Evolutionary conservation across 768 basidiomycete species (phyloP).

Genomic region (Boletus vermiculosoides): DNA sequence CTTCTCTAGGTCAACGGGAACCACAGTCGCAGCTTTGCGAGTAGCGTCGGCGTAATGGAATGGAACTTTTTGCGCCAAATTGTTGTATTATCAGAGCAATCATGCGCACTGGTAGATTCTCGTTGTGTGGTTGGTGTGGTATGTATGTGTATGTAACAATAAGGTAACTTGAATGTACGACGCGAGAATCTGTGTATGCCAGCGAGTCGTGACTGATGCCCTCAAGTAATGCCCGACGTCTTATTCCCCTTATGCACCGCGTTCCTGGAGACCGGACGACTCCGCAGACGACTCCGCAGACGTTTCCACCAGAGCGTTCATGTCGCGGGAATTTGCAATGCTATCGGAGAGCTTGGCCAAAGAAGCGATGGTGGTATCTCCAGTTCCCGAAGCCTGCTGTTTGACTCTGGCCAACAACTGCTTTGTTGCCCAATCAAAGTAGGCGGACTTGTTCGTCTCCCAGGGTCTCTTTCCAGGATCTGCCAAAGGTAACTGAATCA

Average conservation of each 20-base stretch:
- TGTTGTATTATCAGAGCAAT: neutral
- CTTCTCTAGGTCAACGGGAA: slow-evolving; percentile 14
- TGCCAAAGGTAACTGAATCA: slow-evolving; percentile 32
- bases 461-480: slow-evolving; percentile 72
- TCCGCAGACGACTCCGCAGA: slow-evolving; percentile 4
- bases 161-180: neutral
- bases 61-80: too few relatives aligned
- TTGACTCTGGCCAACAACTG: slow-evolving; percentile 45
- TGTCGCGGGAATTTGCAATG: slow-evolving; percentile 19
- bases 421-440: slow-evolving; percentile 72
- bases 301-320: slow-evolving; percentile 17
- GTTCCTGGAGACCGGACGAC: neutral
- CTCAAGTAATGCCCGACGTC: neutral
- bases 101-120: neutral
- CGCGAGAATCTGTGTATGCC: neutral
- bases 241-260: neutral
- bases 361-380: slow-evolving; percentile 23
- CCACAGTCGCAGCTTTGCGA: slow-evolving; percentile 9
- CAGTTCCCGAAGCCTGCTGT: slow-evolving; percentile 14
- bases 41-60: neutral
- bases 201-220: too few relatives aligned
- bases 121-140: neutral
- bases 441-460: slow-evolving; percentile 74
- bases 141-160: neutral
- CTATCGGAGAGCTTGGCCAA: slow-evolving; percentile 19